Evolutionary conservation across 176 grass and related monocot genomes (phyloP).

Genomic region (Miscanthus lutarioriparius): DNA sequence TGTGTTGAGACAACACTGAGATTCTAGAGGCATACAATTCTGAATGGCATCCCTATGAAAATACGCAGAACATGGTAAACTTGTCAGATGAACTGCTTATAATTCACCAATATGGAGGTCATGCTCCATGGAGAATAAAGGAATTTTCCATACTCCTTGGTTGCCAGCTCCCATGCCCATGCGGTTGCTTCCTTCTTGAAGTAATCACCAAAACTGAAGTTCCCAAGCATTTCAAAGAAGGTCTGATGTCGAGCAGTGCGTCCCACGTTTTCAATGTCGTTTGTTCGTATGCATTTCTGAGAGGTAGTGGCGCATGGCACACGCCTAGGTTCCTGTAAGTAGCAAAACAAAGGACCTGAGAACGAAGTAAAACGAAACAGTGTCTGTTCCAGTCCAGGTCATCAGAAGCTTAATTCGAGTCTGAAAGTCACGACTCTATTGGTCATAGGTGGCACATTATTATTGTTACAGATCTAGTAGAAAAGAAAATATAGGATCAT

Average conservation of each 20-base stretch:
- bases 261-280: slow-evolving; percentile 96
- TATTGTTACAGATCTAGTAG: not conserved
- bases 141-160: slow-evolving; percentile 88
- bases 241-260: slow-evolving; percentile 85
- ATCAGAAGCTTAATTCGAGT: not conserved
- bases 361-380: not conserved
- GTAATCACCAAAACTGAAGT: slow-evolving; percentile 99
- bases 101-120: slow-evolving; percentile 64
- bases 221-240: slow-evolving; percentile 99
- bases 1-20: not conserved
- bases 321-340: slow-evolving; percentile 74
- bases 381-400: not conserved
- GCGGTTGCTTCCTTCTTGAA: slow-evolving; percentile 93
- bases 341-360: slow-evolving; percentile 10
- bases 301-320: slow-evolving; percentile 87
- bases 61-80: slow-evolving; percentile 6
- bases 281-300: slow-evolving; percentile 94
- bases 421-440: not conserved
- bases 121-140: slow-evolving; percentile 50
- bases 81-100: slow-evolving; percentile 51
- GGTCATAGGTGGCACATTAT: not conserved
- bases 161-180: slow-evolving; percentile 96
- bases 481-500: not conserved
- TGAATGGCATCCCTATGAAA: slow-evolving; percentile 3
- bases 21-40: not conserved